Base-by-base conservation (phyloP, 2,329 filamentous ascomycete species). In the Fusarium circinatum region DNA sequence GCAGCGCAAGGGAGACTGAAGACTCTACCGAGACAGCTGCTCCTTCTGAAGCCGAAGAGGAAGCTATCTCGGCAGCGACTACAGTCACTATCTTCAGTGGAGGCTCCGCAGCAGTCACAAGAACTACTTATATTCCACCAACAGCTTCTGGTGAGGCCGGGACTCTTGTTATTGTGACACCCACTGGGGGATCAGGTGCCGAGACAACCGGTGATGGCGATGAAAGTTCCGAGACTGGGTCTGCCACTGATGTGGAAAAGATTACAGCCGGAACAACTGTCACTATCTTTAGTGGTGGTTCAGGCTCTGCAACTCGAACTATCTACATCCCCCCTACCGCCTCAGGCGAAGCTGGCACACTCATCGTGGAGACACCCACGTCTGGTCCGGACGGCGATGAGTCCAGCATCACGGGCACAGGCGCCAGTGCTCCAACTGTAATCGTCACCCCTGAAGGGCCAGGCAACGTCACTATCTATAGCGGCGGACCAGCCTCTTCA, bases 391-490 rank as follows among this genome's bases (percentile, higher is more conserved):
- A n/a, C 4, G 11, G 14, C 10, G 38, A 30, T 26, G 32, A 8
- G 1, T 36, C 64, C 17, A 28, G 20, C 4, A 41, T 55, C 2
- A 70, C 67, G 6, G 59, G 15, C 2, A 54, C 38, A 7, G 47
- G 26, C 1, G 38, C 28, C 6, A 17, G 42, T 5, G 28, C 38
- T 4, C 64, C 64, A 13, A 68, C 65, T 18, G 38, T 39, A 13
- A 14, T 51, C 6, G n/a, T 47, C 3, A 41, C 65, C 9, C 47
- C 58, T 6, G 58, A 15, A 28, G 39, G 32, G 3, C n/a, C 12
- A 36, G 47, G 58, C 0, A 72, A 72, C 1, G 63, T 69, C 4
- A 72, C 69, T 2, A 64, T 72, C 0, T 72, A 69, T 8, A 72
- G 47, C 2, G 69, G 58, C 0, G 69, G 70, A 1, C 30, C 70